Base-by-base conservation (phyloP, 495 filamentous ascomycete genomes). In the Penicillium robsamsonii region DNA sequence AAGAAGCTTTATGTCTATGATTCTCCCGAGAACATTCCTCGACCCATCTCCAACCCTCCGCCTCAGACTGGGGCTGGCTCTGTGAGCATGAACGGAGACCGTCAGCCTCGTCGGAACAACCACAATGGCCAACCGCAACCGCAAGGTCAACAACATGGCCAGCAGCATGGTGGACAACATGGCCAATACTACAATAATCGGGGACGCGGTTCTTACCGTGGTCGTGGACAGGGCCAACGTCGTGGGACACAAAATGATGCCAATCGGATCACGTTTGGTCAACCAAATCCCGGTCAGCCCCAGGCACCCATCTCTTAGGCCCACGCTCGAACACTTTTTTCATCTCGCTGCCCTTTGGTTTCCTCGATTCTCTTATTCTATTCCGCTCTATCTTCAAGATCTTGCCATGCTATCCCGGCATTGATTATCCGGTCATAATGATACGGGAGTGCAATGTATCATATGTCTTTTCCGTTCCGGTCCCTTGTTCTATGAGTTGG, bases 1-100 rank as follows among this genome's bases (percentile, higher is more conserved):
- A 97, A 97, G 83, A 95, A 88, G 57, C 87, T 99, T 29, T 97
- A 99, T 63, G 94, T 97, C 47, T 97, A 97, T 70, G 94, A 99
- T 57, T 90, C 92, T 30, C 93, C 94, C 0, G 95, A 97, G 67
- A 91, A 78, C 40, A 97, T 99, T 57, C 94, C 94, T 7, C 83
- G 91, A 22, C 94, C 94, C 11, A 79, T 81, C 55, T 72, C 83
- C 59, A 81, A 76, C 57, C 61, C 73, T 20, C 61, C 64, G 45
- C 69, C 72, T 30, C 64, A 69, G 50, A 33, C 55, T 46, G 54
- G 61, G 7, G 59, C 53, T 53, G 50, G 60, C 15, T 58, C 63
- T n/a, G 56, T 58, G 33, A 64, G 66, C 30, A 50, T 56, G 11
- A 61, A 64, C 45, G 62, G 57, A n/a, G 73, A 77, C 8, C 62